Conservation (phyloP, 2,329 filamentous ascomycete species). For the Neonectria ditissima region DNA sequence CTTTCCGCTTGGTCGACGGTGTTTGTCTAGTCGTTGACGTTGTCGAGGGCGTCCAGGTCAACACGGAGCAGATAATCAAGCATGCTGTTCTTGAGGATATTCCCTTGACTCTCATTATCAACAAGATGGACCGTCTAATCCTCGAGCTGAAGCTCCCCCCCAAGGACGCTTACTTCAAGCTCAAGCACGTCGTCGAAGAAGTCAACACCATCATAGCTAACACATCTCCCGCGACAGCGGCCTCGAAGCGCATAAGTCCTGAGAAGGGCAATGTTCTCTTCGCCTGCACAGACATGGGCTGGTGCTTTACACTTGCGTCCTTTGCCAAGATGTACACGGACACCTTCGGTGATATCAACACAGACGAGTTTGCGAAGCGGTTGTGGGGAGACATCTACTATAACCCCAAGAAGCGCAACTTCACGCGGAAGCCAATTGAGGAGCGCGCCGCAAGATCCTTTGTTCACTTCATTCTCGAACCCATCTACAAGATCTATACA, state of each 20-base stretch:
- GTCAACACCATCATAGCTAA: slow-evolving; percentile 97
- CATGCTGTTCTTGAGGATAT: slow-evolving; percentile 92
- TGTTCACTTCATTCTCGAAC: slow-evolving; percentile 93
- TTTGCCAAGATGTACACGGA: slow-evolving; percentile 98
- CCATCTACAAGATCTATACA: slow-evolving; percentile 97
- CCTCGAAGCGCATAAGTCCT: slow-evolving; percentile 84
- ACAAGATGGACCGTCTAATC: slow-evolving; percentile 97
- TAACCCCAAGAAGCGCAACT: slow-evolving; percentile 90
- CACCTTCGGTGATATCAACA: slow-evolving; percentile 84
- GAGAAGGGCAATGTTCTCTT: slow-evolving; percentile 99
- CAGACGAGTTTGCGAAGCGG: slow-evolving; percentile 83
- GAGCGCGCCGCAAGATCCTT: slow-evolving; percentile 86
- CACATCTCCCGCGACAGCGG: slow-evolving; percentile 83
- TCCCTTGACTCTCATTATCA: slow-evolving; percentile 89
- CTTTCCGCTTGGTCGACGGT: slow-evolving; percentile 88
- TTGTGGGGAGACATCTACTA: slow-evolving; percentile 98
- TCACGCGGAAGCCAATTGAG: slow-evolving; percentile 88
- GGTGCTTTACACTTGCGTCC: slow-evolving; percentile 94
- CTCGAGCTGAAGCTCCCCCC: slow-evolving; percentile 94
- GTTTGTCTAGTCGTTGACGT: slow-evolving; percentile 95
- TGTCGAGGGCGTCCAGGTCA: slow-evolving; percentile 98
- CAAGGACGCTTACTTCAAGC: slow-evolving; percentile 97
- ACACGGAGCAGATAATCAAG: slow-evolving; percentile 97
- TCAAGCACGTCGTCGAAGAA: slow-evolving; percentile 98
- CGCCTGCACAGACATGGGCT: slow-evolving; percentile 91